Conservation (phyloP, 768 basidiomycete species). For the Suillus brevipes region DNA sequence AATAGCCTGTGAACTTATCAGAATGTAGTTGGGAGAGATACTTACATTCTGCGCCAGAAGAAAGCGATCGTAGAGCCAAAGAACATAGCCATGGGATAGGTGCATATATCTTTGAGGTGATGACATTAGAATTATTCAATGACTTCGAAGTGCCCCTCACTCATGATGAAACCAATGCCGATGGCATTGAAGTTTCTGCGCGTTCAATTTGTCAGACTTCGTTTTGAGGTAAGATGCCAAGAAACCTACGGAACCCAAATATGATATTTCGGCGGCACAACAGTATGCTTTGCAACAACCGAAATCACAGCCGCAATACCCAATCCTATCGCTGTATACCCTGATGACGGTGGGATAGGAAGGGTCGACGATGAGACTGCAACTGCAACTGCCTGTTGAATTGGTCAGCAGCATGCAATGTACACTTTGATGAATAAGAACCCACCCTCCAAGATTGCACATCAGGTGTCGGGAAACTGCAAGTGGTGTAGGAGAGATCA, state of each 20-base stretch:
- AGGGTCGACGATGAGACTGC: slow-evolving; percentile 25
- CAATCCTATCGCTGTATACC: slow-evolving; percentile 57
- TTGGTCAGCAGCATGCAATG: not conserved
- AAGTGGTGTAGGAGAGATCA: slow-evolving; percentile 15
- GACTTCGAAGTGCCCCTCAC: not conserved
- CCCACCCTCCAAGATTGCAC: slow-evolving; percentile 28
- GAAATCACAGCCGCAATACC: slow-evolving; percentile 46
- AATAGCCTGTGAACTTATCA: not conserved
- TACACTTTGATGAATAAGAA: not conserved
- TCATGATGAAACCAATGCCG: slow-evolving; percentile 21
- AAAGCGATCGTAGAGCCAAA: slow-evolving; percentile 26
- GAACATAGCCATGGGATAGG: slow-evolving; percentile 25
- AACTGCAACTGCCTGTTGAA: slow-evolving; percentile 18
- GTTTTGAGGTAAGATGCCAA: not conserved
- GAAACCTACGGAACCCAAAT: slow-evolving; percentile 20
- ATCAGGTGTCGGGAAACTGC: slow-evolving; percentile 25
- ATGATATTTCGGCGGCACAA: slow-evolving; percentile 25
- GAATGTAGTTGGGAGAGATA: not conserved
- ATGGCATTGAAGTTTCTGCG: slow-evolving; percentile 28
- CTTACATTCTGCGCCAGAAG: slow-evolving; percentile 16
- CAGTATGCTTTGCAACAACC: slow-evolving; percentile 39
- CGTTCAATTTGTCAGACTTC: not conserved
- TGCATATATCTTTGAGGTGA: slow-evolving; percentile 18
- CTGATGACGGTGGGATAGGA: slow-evolving; percentile 52
- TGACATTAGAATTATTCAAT: not conserved